Evolutionary conservation across 2,329 filamentous ascomycete species (phyloP).

Genomic region (Myriosclerotinia curreyana): DNA sequence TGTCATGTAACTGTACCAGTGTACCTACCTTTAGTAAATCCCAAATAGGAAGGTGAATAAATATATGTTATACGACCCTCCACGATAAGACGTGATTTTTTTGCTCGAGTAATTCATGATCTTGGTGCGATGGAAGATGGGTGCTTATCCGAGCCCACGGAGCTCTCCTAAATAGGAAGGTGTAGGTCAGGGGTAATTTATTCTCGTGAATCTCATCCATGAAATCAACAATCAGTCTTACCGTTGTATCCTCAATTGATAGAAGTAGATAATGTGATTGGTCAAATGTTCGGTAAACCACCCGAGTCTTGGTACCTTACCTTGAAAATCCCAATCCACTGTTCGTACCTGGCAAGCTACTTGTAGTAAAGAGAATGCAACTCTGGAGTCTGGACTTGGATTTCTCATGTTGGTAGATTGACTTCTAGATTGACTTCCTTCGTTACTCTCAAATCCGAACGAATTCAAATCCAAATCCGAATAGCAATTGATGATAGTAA

Average conservation of each 20-base stretch:
- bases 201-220: neutral
- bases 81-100: constrained; percentile 15
- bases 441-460: too few species aligned
- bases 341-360: constrained; percentile 6
- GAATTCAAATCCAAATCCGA: too few species aligned
- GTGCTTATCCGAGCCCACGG: neutral
- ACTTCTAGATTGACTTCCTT: too few species aligned
- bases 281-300: neutral
- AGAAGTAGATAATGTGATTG: neutral
- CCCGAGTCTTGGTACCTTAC: neutral
- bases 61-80: constrained; percentile 15
- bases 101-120: too few species aligned
- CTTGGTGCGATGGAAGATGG: neutral
- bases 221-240: too few species aligned
- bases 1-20: constrained; percentile 12
- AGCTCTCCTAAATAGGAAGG: constrained; percentile 11
- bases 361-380: neutral
- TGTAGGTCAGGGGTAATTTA: constrained; percentile 1
- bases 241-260: constrained; percentile 2
- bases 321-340: neutral
- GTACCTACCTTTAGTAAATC: neutral
- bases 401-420: too few species aligned
- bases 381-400: too few species aligned
- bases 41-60: constrained; percentile 12
- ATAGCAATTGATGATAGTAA: too few species aligned